phyloP scores from a whole-genome alignment of 1,284 basidiomycete genomes.

The Marasmius tenuissimus region DNA sequence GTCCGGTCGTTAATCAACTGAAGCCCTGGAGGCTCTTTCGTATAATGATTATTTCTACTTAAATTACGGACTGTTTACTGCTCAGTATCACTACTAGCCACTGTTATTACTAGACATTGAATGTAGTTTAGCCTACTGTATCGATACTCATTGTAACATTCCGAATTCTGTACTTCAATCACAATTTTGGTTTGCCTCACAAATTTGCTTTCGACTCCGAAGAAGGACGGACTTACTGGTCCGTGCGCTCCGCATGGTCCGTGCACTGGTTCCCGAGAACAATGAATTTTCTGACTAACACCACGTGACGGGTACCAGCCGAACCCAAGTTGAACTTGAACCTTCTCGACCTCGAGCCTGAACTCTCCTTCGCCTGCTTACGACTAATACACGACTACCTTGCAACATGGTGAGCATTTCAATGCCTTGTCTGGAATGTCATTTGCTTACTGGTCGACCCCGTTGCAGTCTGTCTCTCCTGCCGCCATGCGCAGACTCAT shows the following conservation, averaged over 20 bases:
- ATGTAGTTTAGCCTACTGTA: background rate
- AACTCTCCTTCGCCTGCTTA: background rate
- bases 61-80: background rate
- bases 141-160: background rate
- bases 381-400: background rate
- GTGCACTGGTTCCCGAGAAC: too few relatives aligned
- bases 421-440: background rate
- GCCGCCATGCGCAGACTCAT: constrained; percentile 75
- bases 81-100: background rate
- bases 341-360: background rate
- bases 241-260: too few relatives aligned
- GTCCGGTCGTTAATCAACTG: background rate
- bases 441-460: background rate
- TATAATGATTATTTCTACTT: background rate
- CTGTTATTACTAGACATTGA: background rate
- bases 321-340: background rate
- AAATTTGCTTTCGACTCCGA: too few relatives aligned
- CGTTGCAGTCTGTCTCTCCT: constrained; percentile 37
- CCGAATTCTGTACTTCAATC: too few relatives aligned
- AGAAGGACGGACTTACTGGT: too few relatives aligned
- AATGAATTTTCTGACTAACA: background rate
- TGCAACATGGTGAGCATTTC: background rate
- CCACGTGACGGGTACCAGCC: background rate
- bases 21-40: background rate
- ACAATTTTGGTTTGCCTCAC: too few relatives aligned